These are phyloP conservation scores for Physcia stellaris DNA, from an alignment of 495 filamentous ascomycete genomes.

Conservation along the genomic window DNA sequence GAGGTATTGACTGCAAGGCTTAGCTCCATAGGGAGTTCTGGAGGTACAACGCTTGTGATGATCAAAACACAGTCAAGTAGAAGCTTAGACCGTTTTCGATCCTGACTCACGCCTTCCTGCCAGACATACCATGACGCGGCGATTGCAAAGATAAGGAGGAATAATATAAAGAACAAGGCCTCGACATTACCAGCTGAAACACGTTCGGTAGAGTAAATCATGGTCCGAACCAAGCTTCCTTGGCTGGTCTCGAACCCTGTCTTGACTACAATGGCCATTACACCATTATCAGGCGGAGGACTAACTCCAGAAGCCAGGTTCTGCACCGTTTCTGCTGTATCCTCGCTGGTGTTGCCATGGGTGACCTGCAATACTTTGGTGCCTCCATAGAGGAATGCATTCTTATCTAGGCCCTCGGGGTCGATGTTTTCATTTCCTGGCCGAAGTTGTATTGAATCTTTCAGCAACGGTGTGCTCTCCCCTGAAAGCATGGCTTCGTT, in stretches of 20 bases:
- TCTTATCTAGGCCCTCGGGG: slow-evolving; percentile 87
- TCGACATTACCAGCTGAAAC: slow-evolving; percentile 96
- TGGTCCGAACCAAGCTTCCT: slow-evolving; percentile 91
- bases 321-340: slow-evolving; percentile 44
- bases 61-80: slow-evolving; percentile 96
- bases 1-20: slow-evolving; percentile 98
- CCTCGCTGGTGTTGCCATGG: slow-evolving; percentile 58
- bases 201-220: slow-evolving; percentile 99
- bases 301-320: slow-evolving; percentile 58
- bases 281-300: slow-evolving; percentile 78
- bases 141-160: slow-evolving; percentile 89
- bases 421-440: slow-evolving; percentile 77
- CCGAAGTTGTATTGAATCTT: slow-evolving; percentile 89
- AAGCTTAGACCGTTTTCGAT: slow-evolving; percentile 93
- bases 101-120: slow-evolving; percentile 84
- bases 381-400: slow-evolving; percentile 87
- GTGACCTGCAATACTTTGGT: slow-evolving; percentile 96
- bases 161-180: slow-evolving; percentile 89
- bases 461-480: slow-evolving; percentile 91
- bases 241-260: slow-evolving; percentile 98
- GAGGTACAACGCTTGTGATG: slow-evolving; percentile 91
- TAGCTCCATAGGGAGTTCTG: slow-evolving; percentile 96
- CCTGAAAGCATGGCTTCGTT: slow-evolving; percentile 99
- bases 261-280: slow-evolving; percentile 87
- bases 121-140: slow-evolving; percentile 99